Percentiles rank a stretch among this genome's conserved stretches.
Conservation (phyloP, 164 flowering plant genomes). For the Vitis vinifera region ASM3070453v1 NC_081823.1:8942001-8942500, state of each 20-base stretch:
- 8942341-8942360: slow-evolving; percentile 3
- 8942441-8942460: slow-evolving; percentile 21
- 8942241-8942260: too few species aligned
- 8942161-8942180: too few species aligned
- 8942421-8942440: slow-evolving; percentile 34
- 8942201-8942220: too few species aligned
- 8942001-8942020: background rate
- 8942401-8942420: slow-evolving; percentile 52
- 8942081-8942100: too few species aligned
- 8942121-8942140: too few species aligned
- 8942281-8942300: background rate
- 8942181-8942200: too few species aligned
- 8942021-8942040: background rate
- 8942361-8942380: slow-evolving; percentile 94
- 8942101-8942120: too few species aligned
- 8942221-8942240: too few species aligned
- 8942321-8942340: background rate
- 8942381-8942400: slow-evolving; percentile 89
- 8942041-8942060: background rate
- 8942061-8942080: background rate
- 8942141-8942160: too few species aligned
- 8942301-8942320: background rate
- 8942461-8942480: slow-evolving; percentile 23
- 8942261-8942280: too few species aligned
- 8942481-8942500: slow-evolving; percentile 6